These are phyloP conservation scores for Dalbergia cochinchinensis DNA, from an alignment of 306 rosid species.

Conservation along the genomic window DNA sequence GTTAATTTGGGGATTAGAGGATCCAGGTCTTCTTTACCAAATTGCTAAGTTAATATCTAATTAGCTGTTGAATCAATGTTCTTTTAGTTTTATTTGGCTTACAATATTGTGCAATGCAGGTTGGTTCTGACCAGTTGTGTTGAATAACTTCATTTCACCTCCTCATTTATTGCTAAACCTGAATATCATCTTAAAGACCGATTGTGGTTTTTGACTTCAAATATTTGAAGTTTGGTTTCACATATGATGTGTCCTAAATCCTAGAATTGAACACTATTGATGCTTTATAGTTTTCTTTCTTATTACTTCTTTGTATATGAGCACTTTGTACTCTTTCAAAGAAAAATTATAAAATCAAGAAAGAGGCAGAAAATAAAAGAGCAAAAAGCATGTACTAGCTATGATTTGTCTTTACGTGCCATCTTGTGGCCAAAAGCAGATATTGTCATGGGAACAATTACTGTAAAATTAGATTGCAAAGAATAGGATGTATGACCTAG, in stretches of 20 bases:
- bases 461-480: background rate
- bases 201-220: background rate
- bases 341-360: background rate
- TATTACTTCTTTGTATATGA: background rate
- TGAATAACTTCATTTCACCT: background rate
- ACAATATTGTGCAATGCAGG: background rate
- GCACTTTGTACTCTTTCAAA: background rate
- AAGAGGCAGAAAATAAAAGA: background rate
- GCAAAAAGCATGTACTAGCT: background rate
- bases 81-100: too few relatives aligned
- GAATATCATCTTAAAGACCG: background rate
- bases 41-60: conserved; percentile 26
- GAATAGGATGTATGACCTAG: too few relatives aligned
- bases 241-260: conserved; percentile 2
- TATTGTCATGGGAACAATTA: background rate
- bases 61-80: background rate
- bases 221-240: conserved; percentile 1
- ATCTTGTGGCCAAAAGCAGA: background rate
- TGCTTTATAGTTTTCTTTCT: background rate
- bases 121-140: background rate
- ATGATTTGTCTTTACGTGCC: background rate
- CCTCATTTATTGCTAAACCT: background rate
- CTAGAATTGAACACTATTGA: background rate
- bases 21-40: background rate
- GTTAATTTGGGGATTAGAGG: conserved; percentile 5